phyloP scores from a whole-genome alignment of 345 rosid genomes.

The Gossypium raimondii region DNA sequence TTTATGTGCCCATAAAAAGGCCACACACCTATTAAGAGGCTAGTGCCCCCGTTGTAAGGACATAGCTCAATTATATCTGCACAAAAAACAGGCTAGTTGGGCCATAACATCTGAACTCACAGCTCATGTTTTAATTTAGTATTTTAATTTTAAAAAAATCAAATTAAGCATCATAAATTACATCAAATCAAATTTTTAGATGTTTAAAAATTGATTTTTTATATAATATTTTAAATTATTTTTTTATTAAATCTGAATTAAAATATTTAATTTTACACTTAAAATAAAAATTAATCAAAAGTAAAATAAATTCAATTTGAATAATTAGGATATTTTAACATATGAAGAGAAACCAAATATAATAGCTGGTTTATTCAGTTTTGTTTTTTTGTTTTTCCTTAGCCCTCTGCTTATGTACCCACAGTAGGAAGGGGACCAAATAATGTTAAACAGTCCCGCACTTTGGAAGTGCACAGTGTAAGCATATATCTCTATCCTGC shows the following conservation, averaged over 20 bases:
- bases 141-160: not conserved
- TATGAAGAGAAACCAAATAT: no score
- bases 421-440: constrained; percentile 12
- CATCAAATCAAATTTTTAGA: not conserved
- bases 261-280: no score
- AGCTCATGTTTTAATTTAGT: no score
- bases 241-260: no score
- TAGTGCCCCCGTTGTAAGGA: not conserved
- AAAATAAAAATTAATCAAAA: no score
- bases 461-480: not conserved
- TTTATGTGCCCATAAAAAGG: not conserved
- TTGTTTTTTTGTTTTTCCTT: no score
- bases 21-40: constrained; percentile 5
- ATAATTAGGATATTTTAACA: no score
- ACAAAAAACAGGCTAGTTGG: not conserved
- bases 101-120: not conserved
- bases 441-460: constrained; percentile 16
- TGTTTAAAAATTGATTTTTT: no score
- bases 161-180: not conserved
- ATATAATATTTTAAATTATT: no score
- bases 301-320: no score
- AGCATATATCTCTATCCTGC: not conserved
- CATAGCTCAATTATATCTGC: constrained; percentile 2
- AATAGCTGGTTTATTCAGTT: no score
- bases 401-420: not conserved